Base-by-base conservation (phyloP, 352 stramenopile species). In the Globisporangium iwayamae region DNA sequence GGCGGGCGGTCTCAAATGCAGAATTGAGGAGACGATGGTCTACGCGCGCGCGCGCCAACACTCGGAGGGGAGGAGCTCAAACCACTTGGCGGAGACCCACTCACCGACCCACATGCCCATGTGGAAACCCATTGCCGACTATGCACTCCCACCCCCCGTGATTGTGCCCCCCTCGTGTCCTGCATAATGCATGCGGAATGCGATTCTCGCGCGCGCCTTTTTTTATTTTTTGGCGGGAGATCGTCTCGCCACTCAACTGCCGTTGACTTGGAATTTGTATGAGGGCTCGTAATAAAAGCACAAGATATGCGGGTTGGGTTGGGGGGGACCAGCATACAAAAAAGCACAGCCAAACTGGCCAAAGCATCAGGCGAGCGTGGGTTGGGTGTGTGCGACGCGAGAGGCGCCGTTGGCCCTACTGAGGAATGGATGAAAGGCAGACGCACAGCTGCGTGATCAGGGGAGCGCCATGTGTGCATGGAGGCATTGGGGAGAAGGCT, bases 191-290 rank as follows among this genome's bases (percentile, higher is more conserved):
- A 4, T 13, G 39, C 5, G 14, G 8, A 46, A 18, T 46, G 13
- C 7, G 36, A 11, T 36, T 36, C 28, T 62, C 53, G 41, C 41
- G 56, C 56, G 25, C 39, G 22, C 56, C 41, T 54, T 45, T 60
- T 60, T 62, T 45, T 62, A 62, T 62, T 54, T 62, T 62, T 62
- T 62, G 56, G 56, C 56, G 56, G 50, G 45, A 62, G 54, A 52
- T 47, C 38, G 43, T 22, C 16, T 5, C 43, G 43, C 43, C 52
- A 51, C 16, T 63, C 52, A 62, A 63, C 56, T 63, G 51, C 41
- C 62, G 8, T 3, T 57, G 6, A 62, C 62, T 64, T 64, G 50
- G 36, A 16, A 18, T 39, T 58, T 68, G 54, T 50, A 68, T 64
- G 46, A 3, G 30, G 54, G 22, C 10, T 63, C 46, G 41, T 63